These are phyloP conservation scores for Hypoxylon crocopeplum DNA, from an alignment of 495 filamentous ascomycete genomes.

Conservation along the genomic window DNA sequence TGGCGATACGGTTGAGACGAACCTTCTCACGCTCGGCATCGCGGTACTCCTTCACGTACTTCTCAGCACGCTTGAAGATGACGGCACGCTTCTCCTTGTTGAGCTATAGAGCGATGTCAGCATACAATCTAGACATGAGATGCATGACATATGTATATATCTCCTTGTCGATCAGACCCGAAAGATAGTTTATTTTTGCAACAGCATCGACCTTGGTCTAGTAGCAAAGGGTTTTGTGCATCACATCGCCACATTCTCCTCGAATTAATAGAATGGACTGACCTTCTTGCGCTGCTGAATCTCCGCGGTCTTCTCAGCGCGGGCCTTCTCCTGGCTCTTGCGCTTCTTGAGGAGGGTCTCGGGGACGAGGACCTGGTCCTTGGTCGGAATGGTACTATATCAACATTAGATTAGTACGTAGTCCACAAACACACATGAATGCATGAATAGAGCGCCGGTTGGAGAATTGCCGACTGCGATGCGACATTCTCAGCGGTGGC, in stretches of 20 bases:
- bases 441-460: conserved; percentile 79
- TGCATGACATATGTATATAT: conserved; percentile 25
- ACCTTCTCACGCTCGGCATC: conserved; percentile 98
- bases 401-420: conserved; percentile 66
- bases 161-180: conserved; percentile 80
- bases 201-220: conserved; percentile 97
- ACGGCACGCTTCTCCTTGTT: conserved; percentile 96
- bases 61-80: conserved; percentile 99
- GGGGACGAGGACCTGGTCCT: conserved; percentile 92
- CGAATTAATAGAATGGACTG: conserved; percentile 49
- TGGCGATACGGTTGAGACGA: conserved; percentile 84
- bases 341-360: conserved; percentile 99
- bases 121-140: conserved; percentile 34
- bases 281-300: conserved; percentile 89
- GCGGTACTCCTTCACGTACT: conserved; percentile 99
- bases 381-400: conserved; percentile 80
- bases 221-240: conserved; percentile 81
- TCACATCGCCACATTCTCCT: conserved; percentile 44
- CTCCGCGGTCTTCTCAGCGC: conserved; percentile 82
- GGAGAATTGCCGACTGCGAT: conserved; percentile 82
- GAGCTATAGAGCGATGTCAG: conserved; percentile 60
- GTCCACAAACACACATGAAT: conserved; percentile 63
- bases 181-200: conserved; percentile 99
- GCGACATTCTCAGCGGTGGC: conserved; percentile 87
- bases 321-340: conserved; percentile 98